Conservation (phyloP, 1,284 basidiomycete genomes). For the Amylostereum areolatum region DNA sequence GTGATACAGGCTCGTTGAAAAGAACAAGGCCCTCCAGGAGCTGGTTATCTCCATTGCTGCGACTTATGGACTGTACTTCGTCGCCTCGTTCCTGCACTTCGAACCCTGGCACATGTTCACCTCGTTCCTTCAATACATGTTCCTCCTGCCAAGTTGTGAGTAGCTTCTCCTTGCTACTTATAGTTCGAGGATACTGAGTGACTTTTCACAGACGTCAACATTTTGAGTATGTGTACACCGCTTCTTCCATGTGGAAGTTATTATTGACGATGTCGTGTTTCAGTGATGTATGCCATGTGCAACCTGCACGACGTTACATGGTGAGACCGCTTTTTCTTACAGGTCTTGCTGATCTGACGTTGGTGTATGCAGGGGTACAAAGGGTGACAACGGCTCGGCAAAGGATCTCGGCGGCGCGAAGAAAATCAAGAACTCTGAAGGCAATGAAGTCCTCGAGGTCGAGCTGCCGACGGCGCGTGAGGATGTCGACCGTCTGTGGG, state of each 20-base stretch:
- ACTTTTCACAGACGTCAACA: constrained; percentile 67
- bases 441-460: constrained; percentile 83
- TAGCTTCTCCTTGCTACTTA: constrained; percentile 10
- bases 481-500: constrained; percentile 85
- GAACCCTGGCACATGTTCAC: constrained; percentile 96
- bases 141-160: constrained; percentile 70
- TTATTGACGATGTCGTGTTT: too few relatives aligned
- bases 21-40: constrained; percentile 71
- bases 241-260: too few relatives aligned
- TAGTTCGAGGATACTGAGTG: constrained; percentile 11
- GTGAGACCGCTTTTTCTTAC: constrained; percentile 27
- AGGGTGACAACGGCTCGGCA: constrained; percentile 80
- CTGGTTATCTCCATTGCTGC: constrained; percentile 77
- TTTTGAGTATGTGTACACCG: constrained; percentile 49
- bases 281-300: constrained; percentile 88
- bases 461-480: constrained; percentile 76
- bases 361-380: constrained; percentile 61
- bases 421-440: constrained; percentile 77
- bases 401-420: constrained; percentile 88
- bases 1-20: constrained; percentile 44
- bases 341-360: constrained; percentile 4
- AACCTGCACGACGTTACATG: constrained; percentile 87
- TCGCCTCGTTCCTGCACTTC: constrained; percentile 80
- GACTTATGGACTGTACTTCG: constrained; percentile 86
- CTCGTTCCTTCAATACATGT: constrained; percentile 81